phyloP scores from a whole-genome alignment of 2,329 filamentous ascomycete species.

The Parastagonospora avenae region DNA sequence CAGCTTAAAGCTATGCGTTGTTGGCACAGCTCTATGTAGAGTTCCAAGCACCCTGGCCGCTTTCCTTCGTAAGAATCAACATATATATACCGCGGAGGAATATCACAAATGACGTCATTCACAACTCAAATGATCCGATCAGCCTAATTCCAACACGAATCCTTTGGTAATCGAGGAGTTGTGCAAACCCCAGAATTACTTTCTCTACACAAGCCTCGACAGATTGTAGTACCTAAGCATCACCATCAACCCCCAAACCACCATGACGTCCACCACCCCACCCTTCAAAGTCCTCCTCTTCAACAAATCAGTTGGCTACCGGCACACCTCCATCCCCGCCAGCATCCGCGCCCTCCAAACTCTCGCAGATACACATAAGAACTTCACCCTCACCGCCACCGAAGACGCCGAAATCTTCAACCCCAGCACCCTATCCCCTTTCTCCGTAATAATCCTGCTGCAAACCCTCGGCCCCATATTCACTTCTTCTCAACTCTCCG shows the following conservation, averaged over 20 bases:
- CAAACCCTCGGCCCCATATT: slow-evolving; percentile 24
- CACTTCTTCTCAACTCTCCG: slow-evolving; percentile 11
- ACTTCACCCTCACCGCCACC: slow-evolving; percentile 19
- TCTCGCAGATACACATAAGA: slow-evolving; percentile 5
- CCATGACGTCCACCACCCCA: background rate
- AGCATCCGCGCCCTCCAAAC: slow-evolving; percentile 17
- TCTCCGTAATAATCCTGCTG: slow-evolving; percentile 20
- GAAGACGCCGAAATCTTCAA: slow-evolving; percentile 25
- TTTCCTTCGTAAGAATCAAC: no score
- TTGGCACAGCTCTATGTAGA: no score
- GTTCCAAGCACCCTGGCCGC: no score
- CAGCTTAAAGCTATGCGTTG: no score
- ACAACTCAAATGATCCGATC: background rate
- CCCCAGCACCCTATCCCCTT: slow-evolving; percentile 4
- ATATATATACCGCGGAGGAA: background rate
- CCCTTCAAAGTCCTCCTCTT: slow-evolving; percentile 28
- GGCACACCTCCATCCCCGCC: slow-evolving; percentile 32
- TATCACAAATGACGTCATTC: background rate
- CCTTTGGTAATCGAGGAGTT: background rate
- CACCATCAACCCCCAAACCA: background rate
- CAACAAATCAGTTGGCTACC: slow-evolving; percentile 34
- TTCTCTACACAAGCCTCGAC: background rate
- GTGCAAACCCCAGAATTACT: no score
- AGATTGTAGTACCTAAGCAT: background rate
- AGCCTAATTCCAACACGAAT: slow-evolving; percentile 1